These are phyloP conservation scores for Cryptosporidium ubiquitum DNA, from an alignment of 169 alveolate genomes.

Conservation along the genomic window DNA sequence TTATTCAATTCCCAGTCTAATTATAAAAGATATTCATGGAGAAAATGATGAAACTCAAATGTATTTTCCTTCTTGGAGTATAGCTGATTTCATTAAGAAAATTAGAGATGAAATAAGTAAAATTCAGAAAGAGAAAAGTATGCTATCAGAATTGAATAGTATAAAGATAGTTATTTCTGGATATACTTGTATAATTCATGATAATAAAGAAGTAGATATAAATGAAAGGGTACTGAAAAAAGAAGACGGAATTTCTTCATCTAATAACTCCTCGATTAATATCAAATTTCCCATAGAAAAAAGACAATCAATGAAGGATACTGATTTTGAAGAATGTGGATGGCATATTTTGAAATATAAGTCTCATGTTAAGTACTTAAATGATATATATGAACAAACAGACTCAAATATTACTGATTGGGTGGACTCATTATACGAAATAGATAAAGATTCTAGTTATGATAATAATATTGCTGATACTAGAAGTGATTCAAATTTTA, in stretches of 20 bases:
- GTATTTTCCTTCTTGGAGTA: constrained; percentile 66
- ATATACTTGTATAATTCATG: constrained; percentile 39
- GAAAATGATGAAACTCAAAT: constrained; percentile 4
- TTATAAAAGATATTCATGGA: background rate
- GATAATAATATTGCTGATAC: background rate
- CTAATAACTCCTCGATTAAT: background rate
- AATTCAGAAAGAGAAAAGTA: background rate
- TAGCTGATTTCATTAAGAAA: background rate
- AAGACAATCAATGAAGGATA: background rate
- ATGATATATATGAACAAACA: background rate
- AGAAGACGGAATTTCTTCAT: background rate
- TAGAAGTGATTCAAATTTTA: background rate
- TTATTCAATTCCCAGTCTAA: constrained; percentile 14
- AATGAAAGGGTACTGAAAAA: background rate
- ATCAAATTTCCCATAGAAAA: background rate
- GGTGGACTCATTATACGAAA: constrained; percentile 48
- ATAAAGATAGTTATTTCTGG: constrained; percentile 30
- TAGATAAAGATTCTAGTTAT: background rate
- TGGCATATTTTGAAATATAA: constrained; percentile 62
- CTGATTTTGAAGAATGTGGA: constrained; percentile 34
- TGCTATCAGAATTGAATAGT: background rate
- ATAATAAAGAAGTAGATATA: constrained; percentile 1
- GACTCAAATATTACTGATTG: background rate
- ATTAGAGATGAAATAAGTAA: background rate
- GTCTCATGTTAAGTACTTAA: constrained; percentile 6